Evolutionary conservation across 768 basidiomycete genomes (phyloP).

Genomic region (Suillus hirtellus): DNA sequence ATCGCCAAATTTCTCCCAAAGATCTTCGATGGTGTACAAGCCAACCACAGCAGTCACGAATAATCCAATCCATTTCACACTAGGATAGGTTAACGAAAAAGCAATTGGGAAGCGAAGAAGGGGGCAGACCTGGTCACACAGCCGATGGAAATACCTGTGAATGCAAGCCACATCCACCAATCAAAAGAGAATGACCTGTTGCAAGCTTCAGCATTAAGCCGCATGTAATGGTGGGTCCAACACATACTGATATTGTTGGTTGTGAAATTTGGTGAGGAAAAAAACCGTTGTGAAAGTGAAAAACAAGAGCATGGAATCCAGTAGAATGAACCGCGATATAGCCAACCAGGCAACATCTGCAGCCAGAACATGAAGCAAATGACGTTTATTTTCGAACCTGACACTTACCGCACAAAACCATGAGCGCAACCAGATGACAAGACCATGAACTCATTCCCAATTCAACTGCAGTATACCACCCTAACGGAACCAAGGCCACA

Average conservation of each 20-base stretch:
- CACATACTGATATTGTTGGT: slow-evolving; percentile 89
- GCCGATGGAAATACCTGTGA: slow-evolving; percentile 94
- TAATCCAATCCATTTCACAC: slow-evolving; percentile 94
- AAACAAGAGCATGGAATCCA: slow-evolving; percentile 99
- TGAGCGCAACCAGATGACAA: slow-evolving; percentile 88
- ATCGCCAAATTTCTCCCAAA: slow-evolving; percentile 99
- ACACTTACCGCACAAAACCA: slow-evolving; percentile 84
- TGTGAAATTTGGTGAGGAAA: slow-evolving; percentile 94
- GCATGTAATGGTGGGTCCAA: background rate
- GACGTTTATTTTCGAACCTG: background rate
- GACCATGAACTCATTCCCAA: slow-evolving; percentile 89
- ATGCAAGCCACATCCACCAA: slow-evolving; percentile 96
- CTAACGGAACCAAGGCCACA: slow-evolving; percentile 92
- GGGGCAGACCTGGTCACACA: slow-evolving; percentile 79
- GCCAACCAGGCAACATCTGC: slow-evolving; percentile 96
- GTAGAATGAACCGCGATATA: slow-evolving; percentile 95
- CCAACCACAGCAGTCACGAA: slow-evolving; percentile 96
- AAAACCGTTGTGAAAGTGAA: slow-evolving; percentile 98
- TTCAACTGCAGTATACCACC: slow-evolving; percentile 96
- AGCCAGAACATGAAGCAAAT: background rate
- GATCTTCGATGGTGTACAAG: slow-evolving; percentile 93
- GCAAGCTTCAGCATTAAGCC: slow-evolving; percentile 5
- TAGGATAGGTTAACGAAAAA: slow-evolving; percentile 29
- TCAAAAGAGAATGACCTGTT: slow-evolving; percentile 88
- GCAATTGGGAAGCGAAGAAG: background rate